phyloP scores from a whole-genome alignment of 1,284 basidiomycete species.

The Gymnopus androsaceus region DNA sequence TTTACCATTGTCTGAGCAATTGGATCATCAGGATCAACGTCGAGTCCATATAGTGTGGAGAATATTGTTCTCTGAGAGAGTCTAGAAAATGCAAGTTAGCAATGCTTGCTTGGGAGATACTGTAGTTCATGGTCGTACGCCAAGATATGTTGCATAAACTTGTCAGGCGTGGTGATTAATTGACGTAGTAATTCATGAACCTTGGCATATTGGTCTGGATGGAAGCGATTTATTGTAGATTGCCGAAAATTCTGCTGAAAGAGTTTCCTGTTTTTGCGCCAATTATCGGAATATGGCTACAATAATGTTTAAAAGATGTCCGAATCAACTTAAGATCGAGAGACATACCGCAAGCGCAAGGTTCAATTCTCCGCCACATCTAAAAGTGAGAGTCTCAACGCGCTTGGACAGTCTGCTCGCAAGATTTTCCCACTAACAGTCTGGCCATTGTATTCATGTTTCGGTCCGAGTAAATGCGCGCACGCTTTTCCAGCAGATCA shows the following conservation, averaged over 20 bases:
- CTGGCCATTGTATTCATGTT: slow-evolving; percentile 38
- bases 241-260: slow-evolving; percentile 31
- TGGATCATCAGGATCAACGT: slow-evolving; percentile 28
- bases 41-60: background rate
- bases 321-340: too few species aligned
- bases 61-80: background rate
- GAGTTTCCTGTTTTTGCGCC: slow-evolving; percentile 29
- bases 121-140: slow-evolving; percentile 30
- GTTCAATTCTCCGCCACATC: background rate
- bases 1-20: slow-evolving; percentile 18
- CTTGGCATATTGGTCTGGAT: slow-evolving; percentile 25
- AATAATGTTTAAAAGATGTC: background rate
- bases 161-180: slow-evolving; percentile 22
- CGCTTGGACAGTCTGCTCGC: background rate
- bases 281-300: slow-evolving; percentile 19
- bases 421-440: background rate
- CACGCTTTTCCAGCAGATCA: slow-evolving; percentile 51
- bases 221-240: slow-evolving; percentile 21
- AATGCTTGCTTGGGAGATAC: background rate
- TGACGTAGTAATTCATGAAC: slow-evolving; percentile 25
- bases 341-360: background rate
- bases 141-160: slow-evolving; percentile 28
- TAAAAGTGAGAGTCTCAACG: background rate
- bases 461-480: slow-evolving; percentile 49
- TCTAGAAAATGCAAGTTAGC: slow-evolving; percentile 18